Evolutionary conservation across 306 rosid genomes (phyloP).

Genomic region (Vigna radiata): DNA sequence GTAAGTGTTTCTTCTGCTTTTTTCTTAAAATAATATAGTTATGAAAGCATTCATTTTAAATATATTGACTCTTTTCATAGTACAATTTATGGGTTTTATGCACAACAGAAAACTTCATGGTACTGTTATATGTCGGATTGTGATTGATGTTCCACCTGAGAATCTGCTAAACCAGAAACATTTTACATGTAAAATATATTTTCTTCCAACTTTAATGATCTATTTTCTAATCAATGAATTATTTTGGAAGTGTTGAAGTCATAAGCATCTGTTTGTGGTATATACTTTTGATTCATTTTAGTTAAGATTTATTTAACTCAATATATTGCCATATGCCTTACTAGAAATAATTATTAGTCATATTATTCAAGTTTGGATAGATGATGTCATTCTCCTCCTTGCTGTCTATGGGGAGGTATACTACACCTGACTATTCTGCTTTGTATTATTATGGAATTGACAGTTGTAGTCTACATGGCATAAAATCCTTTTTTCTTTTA

Average conservation of each 20-base stretch:
- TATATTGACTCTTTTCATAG: not conserved
- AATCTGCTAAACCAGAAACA: constrained; percentile 16
- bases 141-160: constrained; percentile 16
- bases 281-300: not conserved
- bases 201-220: too few relatives aligned
- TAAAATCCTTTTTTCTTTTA: not conserved
- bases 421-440: not conserved
- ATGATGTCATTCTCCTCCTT: constrained; percentile 6
- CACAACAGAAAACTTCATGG: constrained; percentile 16
- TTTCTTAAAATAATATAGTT: constrained; percentile 3
- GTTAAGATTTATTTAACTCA: not conserved
- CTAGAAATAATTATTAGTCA: constrained; percentile 4
- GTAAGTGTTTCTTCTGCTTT: constrained; percentile 32
- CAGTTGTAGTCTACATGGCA: constrained; percentile 1
- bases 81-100: constrained; percentile 13
- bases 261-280: not conserved
- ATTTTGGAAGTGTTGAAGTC: too few relatives aligned
- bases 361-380: not conserved
- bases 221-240: too few relatives aligned
- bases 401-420: not conserved
- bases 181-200: not conserved
- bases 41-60: constrained; percentile 12
- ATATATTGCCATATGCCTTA: not conserved
- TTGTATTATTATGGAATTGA: not conserved
- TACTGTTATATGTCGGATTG: constrained; percentile 5